Evolutionary conservation across 495 filamentous ascomycete species (phyloP).

Genomic region (Talaromyces liani): DNA sequence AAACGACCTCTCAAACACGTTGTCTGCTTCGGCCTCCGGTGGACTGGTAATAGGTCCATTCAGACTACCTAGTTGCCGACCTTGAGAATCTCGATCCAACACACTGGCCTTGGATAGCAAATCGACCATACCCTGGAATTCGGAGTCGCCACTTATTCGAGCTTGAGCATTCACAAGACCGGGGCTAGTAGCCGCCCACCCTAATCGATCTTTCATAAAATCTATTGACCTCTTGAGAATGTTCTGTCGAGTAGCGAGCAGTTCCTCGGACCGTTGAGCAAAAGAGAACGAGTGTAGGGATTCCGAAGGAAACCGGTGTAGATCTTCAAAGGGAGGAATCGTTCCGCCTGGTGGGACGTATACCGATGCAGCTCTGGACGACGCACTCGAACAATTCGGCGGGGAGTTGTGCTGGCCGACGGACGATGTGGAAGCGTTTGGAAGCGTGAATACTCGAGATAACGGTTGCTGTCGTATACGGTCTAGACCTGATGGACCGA

Average conservation of each 20-base stretch:
- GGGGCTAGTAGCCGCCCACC: conserved; percentile 62
- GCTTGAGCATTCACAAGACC: conserved; percentile 74
- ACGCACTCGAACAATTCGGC: conserved; percentile 44
- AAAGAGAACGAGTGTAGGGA: conserved; percentile 99
- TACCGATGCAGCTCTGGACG: conserved; percentile 44
- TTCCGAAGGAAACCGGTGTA: conserved; percentile 87
- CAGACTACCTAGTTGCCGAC: conserved; percentile 27
- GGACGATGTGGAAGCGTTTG: conserved; percentile 58
- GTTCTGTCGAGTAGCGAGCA: conserved; percentile 84
- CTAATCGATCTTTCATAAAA: conserved; percentile 92
- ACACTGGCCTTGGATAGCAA: conserved; percentile 72
- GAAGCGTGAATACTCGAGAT: conserved; percentile 56
- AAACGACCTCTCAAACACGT: conserved; percentile 78
- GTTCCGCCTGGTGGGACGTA: conserved; percentile 58
- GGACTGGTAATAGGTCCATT: conserved; percentile 70
- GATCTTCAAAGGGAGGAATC: conserved; percentile 72
- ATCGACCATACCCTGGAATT: conserved; percentile 87
- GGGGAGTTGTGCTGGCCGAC: conserved; percentile 56
- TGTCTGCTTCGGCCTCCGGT: conserved; percentile 55
- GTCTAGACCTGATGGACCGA: conserved; percentile 70
- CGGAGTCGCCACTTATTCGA: conserved; percentile 70
- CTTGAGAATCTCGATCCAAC: conserved; percentile 47
- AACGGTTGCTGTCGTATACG: conserved; percentile 77
- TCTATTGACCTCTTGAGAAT: conserved; percentile 90
- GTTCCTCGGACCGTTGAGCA: conserved; percentile 88